Percentiles rank a stretch among this genome's conserved stretches.
phyloP scores from a whole-genome alignment of 495 filamentous ascomycete species.

The Pyrenopolyporus hunteri region DNA sequence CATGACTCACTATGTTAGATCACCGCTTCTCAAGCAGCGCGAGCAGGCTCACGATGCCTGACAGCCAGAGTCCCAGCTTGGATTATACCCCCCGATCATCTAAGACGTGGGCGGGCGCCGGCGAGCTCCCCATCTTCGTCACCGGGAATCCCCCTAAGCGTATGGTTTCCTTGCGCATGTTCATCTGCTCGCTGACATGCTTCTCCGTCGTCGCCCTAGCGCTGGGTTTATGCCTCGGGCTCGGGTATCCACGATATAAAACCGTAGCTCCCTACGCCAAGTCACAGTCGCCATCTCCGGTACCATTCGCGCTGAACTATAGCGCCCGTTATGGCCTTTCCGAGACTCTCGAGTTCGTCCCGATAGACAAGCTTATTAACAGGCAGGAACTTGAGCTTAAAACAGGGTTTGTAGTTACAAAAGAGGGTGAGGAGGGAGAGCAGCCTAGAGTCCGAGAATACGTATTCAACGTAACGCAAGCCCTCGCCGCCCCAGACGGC shows the following conservation, averaged over 20 bases:
- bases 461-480: conserved; percentile 39
- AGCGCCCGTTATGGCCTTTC: conserved; percentile 15
- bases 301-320: conserved; percentile 5
- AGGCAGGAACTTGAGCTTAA: conserved; percentile 36
- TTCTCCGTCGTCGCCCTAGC: conserved; percentile 19
- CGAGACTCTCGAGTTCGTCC: conserved; percentile 14
- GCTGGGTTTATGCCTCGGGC: conserved; percentile 32
- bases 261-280: not conserved
- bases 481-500: conserved; percentile 53
- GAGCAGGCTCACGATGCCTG: conserved; percentile 17
- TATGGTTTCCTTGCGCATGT: conserved; percentile 26
- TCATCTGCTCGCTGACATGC: conserved; percentile 22
- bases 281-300: not conserved
- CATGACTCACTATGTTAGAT: conserved; percentile 20
- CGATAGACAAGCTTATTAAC: conserved; percentile 33
- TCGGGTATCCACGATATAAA: conserved; percentile 16
- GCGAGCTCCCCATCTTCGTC: not conserved
- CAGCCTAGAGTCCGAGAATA: conserved; percentile 31
- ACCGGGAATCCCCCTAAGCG: not conserved
- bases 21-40: conserved; percentile 18
- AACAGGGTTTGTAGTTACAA: conserved; percentile 28
- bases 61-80: conserved; percentile 11
- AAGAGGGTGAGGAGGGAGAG: not conserved
- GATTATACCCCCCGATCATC: not conserved
- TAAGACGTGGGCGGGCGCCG: conserved; percentile 15